Conservation (phyloP, 768 basidiomycete genomes). For the Russula ochroleuca region DNA sequence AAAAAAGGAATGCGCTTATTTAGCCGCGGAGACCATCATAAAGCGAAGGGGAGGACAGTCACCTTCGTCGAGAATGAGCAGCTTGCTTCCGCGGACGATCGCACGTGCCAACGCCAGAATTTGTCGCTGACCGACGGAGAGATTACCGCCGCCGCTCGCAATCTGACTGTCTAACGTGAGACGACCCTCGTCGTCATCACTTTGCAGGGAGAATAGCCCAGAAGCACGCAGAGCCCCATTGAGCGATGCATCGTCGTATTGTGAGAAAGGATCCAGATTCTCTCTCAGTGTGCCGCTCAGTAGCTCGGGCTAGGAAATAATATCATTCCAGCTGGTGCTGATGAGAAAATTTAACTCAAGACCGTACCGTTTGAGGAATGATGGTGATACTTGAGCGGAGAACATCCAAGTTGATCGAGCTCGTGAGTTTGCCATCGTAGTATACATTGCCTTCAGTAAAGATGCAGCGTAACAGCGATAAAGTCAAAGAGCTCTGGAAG, state of each 20-base stretch:
- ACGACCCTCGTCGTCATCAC: constrained; percentile 36
- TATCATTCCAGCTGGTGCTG: constrained; percentile 15
- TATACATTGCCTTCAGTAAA: constrained; percentile 49
- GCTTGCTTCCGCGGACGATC: constrained; percentile 52
- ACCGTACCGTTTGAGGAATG: constrained; percentile 52
- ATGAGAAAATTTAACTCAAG: not conserved
- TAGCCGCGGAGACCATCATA: not conserved
- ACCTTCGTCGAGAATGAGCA: constrained; percentile 58
- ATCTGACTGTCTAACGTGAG: constrained; percentile 46
- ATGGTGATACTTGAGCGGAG: constrained; percentile 53
- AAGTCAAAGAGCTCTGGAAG: constrained; percentile 44
- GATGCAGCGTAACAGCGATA: constrained; percentile 53
- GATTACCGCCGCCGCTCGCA: constrained; percentile 42
- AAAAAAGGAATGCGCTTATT: not conserved
- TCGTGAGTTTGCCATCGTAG: constrained; percentile 48
- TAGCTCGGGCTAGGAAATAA: constrained; percentile 41
- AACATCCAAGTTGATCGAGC: constrained; percentile 48
- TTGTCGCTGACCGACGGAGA: constrained; percentile 60
- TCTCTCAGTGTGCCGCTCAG: constrained; percentile 52
- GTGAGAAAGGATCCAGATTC: constrained; percentile 58
- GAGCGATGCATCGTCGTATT: constrained; percentile 50
- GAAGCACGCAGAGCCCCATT: constrained; percentile 48
- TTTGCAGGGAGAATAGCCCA: constrained; percentile 43
- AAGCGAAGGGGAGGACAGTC: constrained; percentile 1
- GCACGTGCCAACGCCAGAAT: constrained; percentile 57